These are phyloP conservation scores for Fusarium sp. DNA, from an alignment of 2,329 filamentous ascomycete genomes.

Conservation along the genomic window DNA sequence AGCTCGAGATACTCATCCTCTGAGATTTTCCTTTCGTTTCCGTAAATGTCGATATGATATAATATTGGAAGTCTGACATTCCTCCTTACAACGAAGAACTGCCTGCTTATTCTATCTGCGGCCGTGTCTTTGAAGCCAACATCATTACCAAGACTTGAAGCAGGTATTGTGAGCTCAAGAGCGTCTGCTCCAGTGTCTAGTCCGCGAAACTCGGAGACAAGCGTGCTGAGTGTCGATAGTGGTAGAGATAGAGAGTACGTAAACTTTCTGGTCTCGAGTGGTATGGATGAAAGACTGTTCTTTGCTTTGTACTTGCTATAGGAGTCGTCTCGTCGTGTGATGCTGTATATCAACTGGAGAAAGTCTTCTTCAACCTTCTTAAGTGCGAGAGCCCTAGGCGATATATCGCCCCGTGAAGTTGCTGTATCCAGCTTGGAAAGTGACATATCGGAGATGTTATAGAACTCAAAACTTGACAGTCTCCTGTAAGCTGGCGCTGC, in stretches of 20 bases:
- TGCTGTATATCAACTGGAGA: background rate
- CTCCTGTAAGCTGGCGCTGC: conserved; percentile 1
- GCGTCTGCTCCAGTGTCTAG: conserved; percentile 1
- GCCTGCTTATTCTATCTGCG: background rate
- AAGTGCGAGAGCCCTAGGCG: background rate
- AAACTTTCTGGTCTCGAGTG: background rate
- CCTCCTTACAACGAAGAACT: background rate
- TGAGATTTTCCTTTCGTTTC: fast-evolving
- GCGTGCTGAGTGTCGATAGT: background rate
- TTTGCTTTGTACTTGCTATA: background rate
- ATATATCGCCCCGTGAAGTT: background rate
- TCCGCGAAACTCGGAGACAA: background rate
- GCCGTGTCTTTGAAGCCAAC: fast-evolving
- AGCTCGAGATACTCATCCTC: background rate
- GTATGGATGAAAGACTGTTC: background rate
- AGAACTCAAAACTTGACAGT: conserved; percentile 3
- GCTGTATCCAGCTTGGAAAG: fast-evolving
- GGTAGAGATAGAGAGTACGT: background rate
- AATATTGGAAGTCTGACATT: background rate
- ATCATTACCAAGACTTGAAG: background rate
- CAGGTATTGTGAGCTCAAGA: background rate
- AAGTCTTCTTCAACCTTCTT: conserved; percentile 15
- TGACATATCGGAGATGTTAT: background rate
- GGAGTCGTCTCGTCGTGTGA: background rate
- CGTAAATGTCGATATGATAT: background rate